phyloP scores from a whole-genome alignment of 1,139 yeast genomes.

The Geotrichum reessii region DNA sequence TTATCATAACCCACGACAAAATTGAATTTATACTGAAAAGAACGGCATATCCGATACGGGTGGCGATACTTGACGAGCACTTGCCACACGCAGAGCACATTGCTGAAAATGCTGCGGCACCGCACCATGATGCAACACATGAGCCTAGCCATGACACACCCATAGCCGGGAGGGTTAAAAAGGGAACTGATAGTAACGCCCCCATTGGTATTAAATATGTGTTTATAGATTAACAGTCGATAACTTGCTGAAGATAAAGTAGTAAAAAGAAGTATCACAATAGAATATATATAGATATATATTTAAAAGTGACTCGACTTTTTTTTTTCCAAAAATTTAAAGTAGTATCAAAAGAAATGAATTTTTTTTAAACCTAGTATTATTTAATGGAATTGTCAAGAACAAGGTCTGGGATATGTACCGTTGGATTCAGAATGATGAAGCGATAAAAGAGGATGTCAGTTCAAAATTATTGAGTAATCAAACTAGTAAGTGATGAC shows the following conservation, averaged over 20 bases:
- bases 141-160: constrained; percentile 57
- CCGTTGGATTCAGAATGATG: not conserved
- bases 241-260: not conserved
- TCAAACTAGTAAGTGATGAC: not conserved
- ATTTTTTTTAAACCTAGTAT: not conserved
- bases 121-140: constrained; percentile 73
- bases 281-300: not conserved
- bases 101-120: constrained; percentile 78
- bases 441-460: not conserved
- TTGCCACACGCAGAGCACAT: constrained; percentile 49
- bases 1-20: constrained; percentile 83
- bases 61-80: constrained; percentile 68
- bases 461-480: not conserved
- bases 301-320: too few relatives aligned
- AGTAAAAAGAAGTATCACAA: not conserved
- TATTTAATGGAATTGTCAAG: not conserved
- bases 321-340: too few relatives aligned
- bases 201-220: constrained; percentile 53
- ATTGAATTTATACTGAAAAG: constrained; percentile 72
- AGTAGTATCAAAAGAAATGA: not conserved
- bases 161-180: constrained; percentile 36
- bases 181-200: constrained; percentile 68
- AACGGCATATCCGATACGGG: constrained; percentile 79
- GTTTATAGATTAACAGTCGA: not conserved
- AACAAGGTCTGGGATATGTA: not conserved